Conservation (phyloP, 139 green algal species). For the Micromonas commoda region DNA sequence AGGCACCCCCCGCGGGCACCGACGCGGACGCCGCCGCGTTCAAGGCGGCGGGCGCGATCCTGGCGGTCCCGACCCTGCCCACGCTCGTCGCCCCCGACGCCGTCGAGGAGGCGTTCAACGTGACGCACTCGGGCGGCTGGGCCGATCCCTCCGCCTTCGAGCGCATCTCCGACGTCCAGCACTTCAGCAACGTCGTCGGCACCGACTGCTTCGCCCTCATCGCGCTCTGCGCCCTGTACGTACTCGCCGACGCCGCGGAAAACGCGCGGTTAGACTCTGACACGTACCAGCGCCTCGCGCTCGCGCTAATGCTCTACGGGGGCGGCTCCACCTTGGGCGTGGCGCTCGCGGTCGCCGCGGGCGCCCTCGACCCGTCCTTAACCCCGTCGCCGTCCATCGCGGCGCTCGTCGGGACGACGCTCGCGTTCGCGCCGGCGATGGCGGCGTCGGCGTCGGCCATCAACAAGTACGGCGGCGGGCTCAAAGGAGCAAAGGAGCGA, state of each 20-base stretch:
- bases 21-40: background rate
- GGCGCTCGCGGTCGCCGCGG: background rate
- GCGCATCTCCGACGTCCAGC: background rate
- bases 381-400: background rate
- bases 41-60: background rate
- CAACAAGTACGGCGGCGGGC: background rate
- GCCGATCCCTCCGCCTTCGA: background rate
- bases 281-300: slow-evolving; percentile 14
- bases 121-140: too few species aligned
- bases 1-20: background rate
- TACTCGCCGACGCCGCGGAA: slow-evolving; percentile 3
- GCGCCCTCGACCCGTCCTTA: background rate
- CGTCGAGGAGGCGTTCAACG: background rate
- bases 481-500: background rate
- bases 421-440: background rate
- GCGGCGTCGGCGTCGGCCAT: background rate
- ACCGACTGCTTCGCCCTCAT: slow-evolving; percentile 7
- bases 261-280: slow-evolving; percentile 1
- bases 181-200: slow-evolving; percentile 12
- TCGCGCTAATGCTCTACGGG: background rate
- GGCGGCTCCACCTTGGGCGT: background rate
- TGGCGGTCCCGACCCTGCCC: background rate
- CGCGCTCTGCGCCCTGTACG: background rate
- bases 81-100: background rate
- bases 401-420: background rate